These are phyloP conservation scores for Fusarium sp. DNA, from an alignment of 2,329 filamentous ascomycete genomes.

Conservation along the genomic window DNA sequence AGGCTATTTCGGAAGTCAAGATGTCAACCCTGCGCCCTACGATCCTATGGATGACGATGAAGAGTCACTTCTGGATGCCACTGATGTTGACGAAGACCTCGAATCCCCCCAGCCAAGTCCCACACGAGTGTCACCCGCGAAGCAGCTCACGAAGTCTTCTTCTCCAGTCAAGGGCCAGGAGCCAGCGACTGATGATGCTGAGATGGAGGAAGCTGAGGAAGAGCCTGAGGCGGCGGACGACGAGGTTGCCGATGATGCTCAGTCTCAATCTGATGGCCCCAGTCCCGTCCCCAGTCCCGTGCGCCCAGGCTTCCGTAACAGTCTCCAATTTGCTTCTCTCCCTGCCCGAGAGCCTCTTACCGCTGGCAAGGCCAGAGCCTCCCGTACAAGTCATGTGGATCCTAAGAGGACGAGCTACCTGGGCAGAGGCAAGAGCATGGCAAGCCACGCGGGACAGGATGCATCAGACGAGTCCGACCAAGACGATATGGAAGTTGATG, in stretches of 20 bases:
- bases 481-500: slow-evolving; percentile 66
- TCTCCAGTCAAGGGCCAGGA: slow-evolving; percentile 51
- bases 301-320: slow-evolving; percentile 85
- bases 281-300: slow-evolving; percentile 83
- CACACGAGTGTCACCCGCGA: slow-evolving; percentile 28
- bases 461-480: slow-evolving; percentile 58
- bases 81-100: slow-evolving; percentile 25
- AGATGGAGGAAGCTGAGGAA: slow-evolving; percentile 23
- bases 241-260: slow-evolving; percentile 56
- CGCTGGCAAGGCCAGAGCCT: slow-evolving; percentile 79
- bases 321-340: slow-evolving; percentile 91
- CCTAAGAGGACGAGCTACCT: slow-evolving; percentile 78
- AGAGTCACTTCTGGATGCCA: slow-evolving; percentile 34
- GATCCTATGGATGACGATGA: slow-evolving; percentile 39
- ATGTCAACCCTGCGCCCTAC: slow-evolving; percentile 45
- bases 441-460: slow-evolving; percentile 59
- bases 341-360: slow-evolving; percentile 89
- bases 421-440: slow-evolving; percentile 77
- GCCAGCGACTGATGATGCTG: not conserved
- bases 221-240: slow-evolving; percentile 23
- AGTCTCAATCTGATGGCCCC: slow-evolving; percentile 75
- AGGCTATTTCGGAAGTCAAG: slow-evolving; percentile 77
- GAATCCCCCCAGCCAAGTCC: slow-evolving; percentile 39
- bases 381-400: slow-evolving; percentile 83
- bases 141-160: slow-evolving; percentile 21